phyloP scores from a whole-genome alignment of 2,329 filamentous ascomycete species.

The Thermomyces lanuginosus region DNA sequence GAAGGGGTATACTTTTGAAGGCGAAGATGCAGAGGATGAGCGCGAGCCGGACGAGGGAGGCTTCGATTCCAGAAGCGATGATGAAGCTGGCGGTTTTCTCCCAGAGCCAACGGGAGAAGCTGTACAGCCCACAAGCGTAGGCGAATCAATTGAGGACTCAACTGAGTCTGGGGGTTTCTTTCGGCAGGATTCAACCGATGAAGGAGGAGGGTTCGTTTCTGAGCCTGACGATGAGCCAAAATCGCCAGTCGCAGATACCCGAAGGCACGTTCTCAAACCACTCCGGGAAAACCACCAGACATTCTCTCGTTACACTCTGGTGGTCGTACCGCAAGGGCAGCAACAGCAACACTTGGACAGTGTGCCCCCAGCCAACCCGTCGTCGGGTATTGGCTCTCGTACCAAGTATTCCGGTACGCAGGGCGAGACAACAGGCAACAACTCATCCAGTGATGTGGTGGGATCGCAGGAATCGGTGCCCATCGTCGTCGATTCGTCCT shows the following conservation, averaged over 20 bases:
- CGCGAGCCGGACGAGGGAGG: slow-evolving; percentile 21
- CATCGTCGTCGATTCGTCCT: slow-evolving; percentile 13
- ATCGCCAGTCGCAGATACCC: neutral
- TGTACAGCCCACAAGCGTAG: neutral
- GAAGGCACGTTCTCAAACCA: too few relatives aligned
- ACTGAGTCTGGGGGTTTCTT: slow-evolving; percentile 4
- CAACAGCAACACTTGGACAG: neutral
- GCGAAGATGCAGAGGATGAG: slow-evolving; percentile 20
- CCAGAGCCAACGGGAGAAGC: slow-evolving; percentile 8
- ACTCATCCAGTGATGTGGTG: too few relatives aligned
- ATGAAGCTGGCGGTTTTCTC: slow-evolving; percentile 15
- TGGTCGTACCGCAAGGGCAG: slow-evolving; percentile 14
- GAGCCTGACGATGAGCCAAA: neutral
- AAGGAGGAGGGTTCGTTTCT: slow-evolving; percentile 1
- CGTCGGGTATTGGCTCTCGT: too few relatives aligned
- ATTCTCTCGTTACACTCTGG: slow-evolving; percentile 13
- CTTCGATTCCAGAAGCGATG: slow-evolving; percentile 15
- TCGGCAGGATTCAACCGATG: neutral
- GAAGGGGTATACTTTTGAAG: slow-evolving; percentile 36
- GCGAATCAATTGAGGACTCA: neutral
- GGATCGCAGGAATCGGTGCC: slow-evolving; percentile 11
- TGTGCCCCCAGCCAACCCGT: too few relatives aligned
- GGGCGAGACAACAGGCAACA: too few relatives aligned
- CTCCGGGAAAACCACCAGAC: slow-evolving; percentile 2
- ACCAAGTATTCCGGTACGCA: too few relatives aligned